Percentiles rank a stretch among this genome's conserved stretches.
phyloP scores from a whole-genome alignment of 129 eudicot genomes.

The Flaveria trinervia region DNA sequence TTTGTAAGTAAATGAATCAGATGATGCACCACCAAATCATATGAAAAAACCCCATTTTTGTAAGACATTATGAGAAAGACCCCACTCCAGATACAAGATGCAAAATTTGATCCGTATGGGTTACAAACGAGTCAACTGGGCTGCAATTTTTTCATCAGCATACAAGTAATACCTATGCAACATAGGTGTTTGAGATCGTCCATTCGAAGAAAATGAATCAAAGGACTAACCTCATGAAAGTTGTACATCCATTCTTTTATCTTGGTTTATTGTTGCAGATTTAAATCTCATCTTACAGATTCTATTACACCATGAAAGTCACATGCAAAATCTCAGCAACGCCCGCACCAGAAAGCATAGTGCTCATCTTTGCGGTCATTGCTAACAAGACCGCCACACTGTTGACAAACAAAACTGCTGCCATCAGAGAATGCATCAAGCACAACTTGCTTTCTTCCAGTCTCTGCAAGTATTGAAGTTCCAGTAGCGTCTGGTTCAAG shows the following conservation, averaged over 20 bases:
- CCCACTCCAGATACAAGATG: neutral
- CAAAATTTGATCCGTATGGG: neutral
- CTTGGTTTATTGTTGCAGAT: conserved; percentile 24
- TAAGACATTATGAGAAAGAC: conserved; percentile 1
- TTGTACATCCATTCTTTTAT: conserved; percentile 2
- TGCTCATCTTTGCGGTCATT: conserved; percentile 76
- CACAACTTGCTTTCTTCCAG: conserved; percentile 65
- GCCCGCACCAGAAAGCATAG: conserved; percentile 73
- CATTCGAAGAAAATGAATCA: neutral
- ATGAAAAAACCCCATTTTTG: neutral
- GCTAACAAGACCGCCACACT: conserved; percentile 82
- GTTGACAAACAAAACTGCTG: conserved; percentile 78
- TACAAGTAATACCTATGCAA: conserved; percentile 2
- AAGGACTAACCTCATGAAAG: conserved; percentile 17
- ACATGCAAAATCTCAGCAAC: conserved; percentile 20
- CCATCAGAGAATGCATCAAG: conserved; percentile 76
- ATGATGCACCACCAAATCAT: neutral
- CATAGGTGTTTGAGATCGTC: conserved; percentile 2
- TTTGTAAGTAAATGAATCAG: neutral
- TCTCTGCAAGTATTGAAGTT: conserved; percentile 65
- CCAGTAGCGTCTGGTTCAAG: conserved; percentile 47
- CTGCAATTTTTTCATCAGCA: conserved; percentile 4
- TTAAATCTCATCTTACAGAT: neutral
- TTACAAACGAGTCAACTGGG: neutral
- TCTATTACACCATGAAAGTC: conserved; percentile 17